phyloP scores from a whole-genome alignment of 495 filamentous ascomycete genomes.

The Usnea hakonensis region DNA sequence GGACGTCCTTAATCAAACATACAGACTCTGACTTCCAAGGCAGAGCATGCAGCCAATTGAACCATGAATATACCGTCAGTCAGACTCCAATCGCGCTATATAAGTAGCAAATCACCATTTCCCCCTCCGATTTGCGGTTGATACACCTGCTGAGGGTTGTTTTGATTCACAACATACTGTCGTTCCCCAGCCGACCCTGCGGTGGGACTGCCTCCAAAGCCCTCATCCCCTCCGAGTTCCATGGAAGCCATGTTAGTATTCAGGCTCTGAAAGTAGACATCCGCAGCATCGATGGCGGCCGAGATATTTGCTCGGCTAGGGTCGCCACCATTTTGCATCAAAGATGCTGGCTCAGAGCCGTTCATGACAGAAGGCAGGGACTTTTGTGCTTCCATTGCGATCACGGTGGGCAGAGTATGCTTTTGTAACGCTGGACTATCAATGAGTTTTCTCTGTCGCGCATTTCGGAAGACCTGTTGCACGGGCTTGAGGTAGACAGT shows the following conservation, averaged over 20 bases:
- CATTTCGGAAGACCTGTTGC: constrained; percentile 91
- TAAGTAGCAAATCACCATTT: constrained; percentile 42
- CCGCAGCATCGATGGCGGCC: constrained; percentile 71
- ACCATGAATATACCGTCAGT: not conserved
- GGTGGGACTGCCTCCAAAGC: constrained; percentile 30
- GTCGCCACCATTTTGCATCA: not conserved
- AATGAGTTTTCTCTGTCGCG: constrained; percentile 65
- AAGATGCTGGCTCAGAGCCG: constrained; percentile 27
- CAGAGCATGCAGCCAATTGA: not conserved
- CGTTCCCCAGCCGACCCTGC: constrained; percentile 34
- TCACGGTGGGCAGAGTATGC: constrained; percentile 44
- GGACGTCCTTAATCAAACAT: not conserved
- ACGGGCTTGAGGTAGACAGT: constrained; percentile 98
- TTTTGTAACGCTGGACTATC: constrained; percentile 82
- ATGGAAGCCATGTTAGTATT: constrained; percentile 64
- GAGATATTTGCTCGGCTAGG: constrained; percentile 42
- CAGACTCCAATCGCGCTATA: constrained; percentile 25
- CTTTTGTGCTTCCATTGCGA: constrained; percentile 41
- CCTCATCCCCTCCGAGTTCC: constrained; percentile 45
- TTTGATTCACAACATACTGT: constrained; percentile 49
- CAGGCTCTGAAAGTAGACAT: constrained; percentile 74
- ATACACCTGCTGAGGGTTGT: constrained; percentile 43
- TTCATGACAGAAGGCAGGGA: constrained; percentile 45
- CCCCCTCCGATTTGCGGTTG: constrained; percentile 44
- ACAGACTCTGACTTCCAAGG: not conserved